Evolutionary conservation across 176 grass and related monocot species (phyloP), one percentile per base, ranked within the genome.

Genomic region (Eleusine indica): DNA sequence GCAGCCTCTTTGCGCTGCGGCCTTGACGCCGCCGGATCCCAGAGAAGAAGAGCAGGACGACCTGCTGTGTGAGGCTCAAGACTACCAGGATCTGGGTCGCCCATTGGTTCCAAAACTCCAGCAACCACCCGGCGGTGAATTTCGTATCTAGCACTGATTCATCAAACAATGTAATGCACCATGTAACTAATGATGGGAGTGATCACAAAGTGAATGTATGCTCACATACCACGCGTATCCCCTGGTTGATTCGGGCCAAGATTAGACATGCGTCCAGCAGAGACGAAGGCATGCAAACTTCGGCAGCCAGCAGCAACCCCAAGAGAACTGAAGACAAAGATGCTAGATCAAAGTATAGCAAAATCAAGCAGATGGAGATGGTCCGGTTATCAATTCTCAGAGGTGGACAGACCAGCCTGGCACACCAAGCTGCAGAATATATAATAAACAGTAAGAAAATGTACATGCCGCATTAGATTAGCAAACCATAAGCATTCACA

Each of bases 341-440:
- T 14, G 86, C 82, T 62, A 16, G 25, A 78, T 97, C 92, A 8
- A 97, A 48, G 14, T 22, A 63, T 29, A 29, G 22, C 60, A 28
- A 28, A 61, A 63, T 10, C 60, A 29, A 63, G 22, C n/a, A 63
- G 22, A 63, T 22, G 0, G 22, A 29, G 25, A 10, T 11, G 60
- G 9, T 63, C 25, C 25, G 9, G n/a, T 63, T 29, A 63, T 13
- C 60, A 22, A 63, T 63, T 9, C 22, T 63, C 29, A 63, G 1
- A 35, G 28, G 46, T 22, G 60, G 22, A 9, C 60, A 63, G 60
- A 63, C 60, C 60, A 21, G 32, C 15, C 53, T 76, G 53, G 9
- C 10, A 11, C 53, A 61, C 74, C 19, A 40, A 41, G 38, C 52
- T 35, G 17, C 22, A 29, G 3, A 29, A 22, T 29, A 18, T 38